Conservation (phyloP, 768 basidiomycete genomes). For the Baorangia bicolor region DNA sequence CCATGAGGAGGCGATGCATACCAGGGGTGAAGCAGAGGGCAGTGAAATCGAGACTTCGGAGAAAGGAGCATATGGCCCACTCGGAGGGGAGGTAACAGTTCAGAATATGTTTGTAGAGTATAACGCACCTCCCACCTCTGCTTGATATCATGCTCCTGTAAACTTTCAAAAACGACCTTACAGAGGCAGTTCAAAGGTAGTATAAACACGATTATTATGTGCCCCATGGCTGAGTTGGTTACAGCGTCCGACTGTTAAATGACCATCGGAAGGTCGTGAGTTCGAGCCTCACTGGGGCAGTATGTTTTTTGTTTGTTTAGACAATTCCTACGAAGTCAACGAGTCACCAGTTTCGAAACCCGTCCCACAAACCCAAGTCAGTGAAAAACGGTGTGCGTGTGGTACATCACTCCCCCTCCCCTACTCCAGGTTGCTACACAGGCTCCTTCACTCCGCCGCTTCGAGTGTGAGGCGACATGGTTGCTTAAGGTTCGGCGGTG, state of each 20-base stretch:
- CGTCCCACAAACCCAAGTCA: too few relatives aligned
- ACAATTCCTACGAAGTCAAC: too few relatives aligned
- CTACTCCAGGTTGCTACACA: too few relatives aligned
- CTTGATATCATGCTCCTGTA: neutral
- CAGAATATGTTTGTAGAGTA: neutral
- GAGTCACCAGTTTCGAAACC: too few relatives aligned
- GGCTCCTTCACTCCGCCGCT: too few relatives aligned
- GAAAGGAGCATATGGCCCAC: neutral
- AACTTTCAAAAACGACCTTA: neutral
- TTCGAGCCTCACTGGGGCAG: constrained; percentile 56
- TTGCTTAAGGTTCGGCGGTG: too few relatives aligned
- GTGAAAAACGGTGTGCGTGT: too few relatives aligned
- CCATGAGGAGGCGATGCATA: neutral
- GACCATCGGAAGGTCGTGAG: constrained; percentile 50
- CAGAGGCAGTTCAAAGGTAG: neutral
- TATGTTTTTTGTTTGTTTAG: constrained; percentile 2
- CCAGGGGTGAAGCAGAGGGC: neutral
- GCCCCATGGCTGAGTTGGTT: constrained; percentile 55
- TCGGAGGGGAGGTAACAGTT: neutral
- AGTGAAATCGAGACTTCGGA: neutral
- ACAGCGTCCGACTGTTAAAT: constrained; percentile 49
- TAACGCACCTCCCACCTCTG: neutral
- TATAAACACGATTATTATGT: neutral
- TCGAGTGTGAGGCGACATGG: too few relatives aligned
- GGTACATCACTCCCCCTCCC: too few relatives aligned